Base-by-base conservation (phyloP, 306 rosid genomes). In the Sophora flavescens region DNA sequence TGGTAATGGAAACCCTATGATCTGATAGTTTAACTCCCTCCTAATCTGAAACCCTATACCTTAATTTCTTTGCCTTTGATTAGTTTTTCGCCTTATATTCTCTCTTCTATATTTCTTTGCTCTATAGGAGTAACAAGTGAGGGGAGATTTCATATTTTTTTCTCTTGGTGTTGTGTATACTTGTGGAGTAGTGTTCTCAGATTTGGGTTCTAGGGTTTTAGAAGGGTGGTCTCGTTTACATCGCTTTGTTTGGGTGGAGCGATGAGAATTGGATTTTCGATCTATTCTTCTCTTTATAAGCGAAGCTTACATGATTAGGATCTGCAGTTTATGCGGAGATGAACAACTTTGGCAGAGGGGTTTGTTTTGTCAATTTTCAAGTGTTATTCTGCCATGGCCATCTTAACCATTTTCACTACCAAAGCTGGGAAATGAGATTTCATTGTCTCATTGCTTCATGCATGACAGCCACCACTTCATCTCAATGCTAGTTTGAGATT, bases 191-290 rank as follows among this genome's bases (percentile, higher is more conserved):
- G 8, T 8, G 16, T 80, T 36, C 6, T 47, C 5, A 8, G 51
- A 67, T 15, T 36, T n/a, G 35, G 41, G 54, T 15, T 60, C 59
- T 72, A 82, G 86, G 86, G 83, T 78, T 77, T 82, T 50, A 12
- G 3, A 26, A 6, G n/a, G 39, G 12, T 80, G 28, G 13, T 35
- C 3, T 9, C 7, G 5, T 2, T 58, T 18, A 6, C 57, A 70
- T 17, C 3, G 0, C 4, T 48, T 64, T 28, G 15, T 28, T 59
- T 59, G 5, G 5, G 6, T 5, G 18, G 5, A 1, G n/a, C 3
- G 8, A 2, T 8, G 30, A 1, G 1, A 50, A 12, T 38, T 3
- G 1, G 6, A 18, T 56, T 54, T 81, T 45, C 11, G 35, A 5
- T 14, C 11, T 56, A 8, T 14, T 33, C 26, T 75, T 51, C 54